Percentiles rank a stretch among this genome's conserved stretches.
Evolutionary conservation across 2,329 filamentous ascomycete species (phyloP).

Genomic region (Aspergillus sp.): DNA sequence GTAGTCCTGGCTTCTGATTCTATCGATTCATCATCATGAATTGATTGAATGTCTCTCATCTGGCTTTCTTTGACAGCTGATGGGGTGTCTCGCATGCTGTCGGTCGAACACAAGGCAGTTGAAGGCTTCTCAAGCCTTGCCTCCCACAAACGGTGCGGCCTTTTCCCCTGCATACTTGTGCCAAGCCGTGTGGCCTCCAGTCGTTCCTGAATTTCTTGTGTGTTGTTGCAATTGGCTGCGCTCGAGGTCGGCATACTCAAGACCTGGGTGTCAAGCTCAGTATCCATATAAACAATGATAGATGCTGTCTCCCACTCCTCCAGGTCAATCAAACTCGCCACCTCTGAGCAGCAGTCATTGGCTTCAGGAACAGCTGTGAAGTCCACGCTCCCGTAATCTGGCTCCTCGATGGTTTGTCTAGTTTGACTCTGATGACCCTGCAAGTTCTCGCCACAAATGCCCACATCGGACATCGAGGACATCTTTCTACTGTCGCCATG

Average conservation of each 20-base stretch:
- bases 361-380: neutral
- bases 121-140: no score
- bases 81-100: no score
- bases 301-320: neutral
- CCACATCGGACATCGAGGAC: neutral
- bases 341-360: neutral
- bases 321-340: neutral
- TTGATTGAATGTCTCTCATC: neutral
- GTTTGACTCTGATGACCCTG: neutral
- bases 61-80: no score
- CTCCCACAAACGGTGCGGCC: no score
- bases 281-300: neutral
- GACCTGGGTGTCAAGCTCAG: neutral
- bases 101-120: neutral
- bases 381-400: neutral
- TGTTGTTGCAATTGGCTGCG: neutral
- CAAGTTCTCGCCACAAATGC: neutral
- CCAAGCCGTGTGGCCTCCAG: no score
- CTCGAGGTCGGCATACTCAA: neutral
- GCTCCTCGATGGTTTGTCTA: neutral
- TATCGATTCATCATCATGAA: no score
- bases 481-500: neutral
- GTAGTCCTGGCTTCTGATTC: neutral
- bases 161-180: no score
- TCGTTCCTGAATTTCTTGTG: neutral